Base-by-base conservation (phyloP, 2,329 filamentous ascomycete species). In the Ophiocordyceps camponoti-rufipedis region DNA sequence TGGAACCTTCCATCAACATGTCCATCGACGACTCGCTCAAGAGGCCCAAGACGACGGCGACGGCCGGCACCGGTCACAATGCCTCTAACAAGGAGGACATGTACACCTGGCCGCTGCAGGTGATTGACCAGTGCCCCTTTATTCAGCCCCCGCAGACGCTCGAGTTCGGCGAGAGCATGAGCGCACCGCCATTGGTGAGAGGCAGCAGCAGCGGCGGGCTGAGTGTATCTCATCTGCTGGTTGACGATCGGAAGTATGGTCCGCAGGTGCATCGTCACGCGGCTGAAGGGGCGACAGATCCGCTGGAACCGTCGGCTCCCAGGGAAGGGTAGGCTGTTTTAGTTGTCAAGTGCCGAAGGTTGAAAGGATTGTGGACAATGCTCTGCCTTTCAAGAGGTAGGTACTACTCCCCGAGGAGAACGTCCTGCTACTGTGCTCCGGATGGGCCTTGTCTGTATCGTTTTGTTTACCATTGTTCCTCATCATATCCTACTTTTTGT, bases 191-290 rank as follows among this genome's bases (percentile, higher is more conserved):
- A 3, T 61, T 67, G 45, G 56, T 65, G 42, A 64, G 23, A 23
- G 23, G 23, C 23, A 5, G 23, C 23, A 23, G 23, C 23, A 23
- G 64, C 4, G 68, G 71, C 14, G 75, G 78, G 54, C 79, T 79
- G 75, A 75, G 75, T 44, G 76, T 79, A 42, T 74, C 73, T 14
- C 67, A 75, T 12, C 62, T 80, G 2, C 56, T 79, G 2, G 62
- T 78, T n/a, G 72, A 78, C 45, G 73, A 76, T 49, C 59, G 61
- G 4, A 63, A 62, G 47, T 46, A 57, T 3, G 46, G 48, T 9
- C 58, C 54, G 41, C 43, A 49, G 18, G 52, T 48, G 35, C 45
- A 53, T 28, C 54, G 59, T 16, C 53, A 57, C 23, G 54, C 51
- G 12, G 35, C 51, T 8, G 60, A 63, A 6, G 50, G 48, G 19